A percentile compares a stretch with the other conserved stretches of the same genome.
Evolutionary conservation across 768 basidiomycete genomes (phyloP).

Genomic region (Hypsizygus marmoreus): DNA sequence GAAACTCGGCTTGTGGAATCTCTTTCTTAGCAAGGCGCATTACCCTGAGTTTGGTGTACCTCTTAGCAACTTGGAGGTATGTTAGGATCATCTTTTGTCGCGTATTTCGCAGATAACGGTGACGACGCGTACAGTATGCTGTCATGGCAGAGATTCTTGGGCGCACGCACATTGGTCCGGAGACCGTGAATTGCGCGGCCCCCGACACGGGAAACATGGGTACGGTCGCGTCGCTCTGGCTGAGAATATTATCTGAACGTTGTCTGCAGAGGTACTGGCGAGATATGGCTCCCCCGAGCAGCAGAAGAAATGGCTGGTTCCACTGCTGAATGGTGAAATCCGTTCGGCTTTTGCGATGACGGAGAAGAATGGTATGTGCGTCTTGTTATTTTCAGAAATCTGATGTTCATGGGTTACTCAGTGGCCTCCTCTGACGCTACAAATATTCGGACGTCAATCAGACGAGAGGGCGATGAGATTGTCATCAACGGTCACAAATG

Average conservation of each 20-base stretch:
- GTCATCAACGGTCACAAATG: conserved; percentile 98
- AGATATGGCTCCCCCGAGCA: conserved; percentile 91
- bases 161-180: conserved; percentile 79
- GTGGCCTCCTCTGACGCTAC: conserved; percentile 96
- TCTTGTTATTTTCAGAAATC: neutral
- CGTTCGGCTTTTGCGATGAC: conserved; percentile 98
- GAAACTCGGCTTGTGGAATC: conserved; percentile 91
- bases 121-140: conserved; percentile 64
- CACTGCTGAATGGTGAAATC: conserved; percentile 89
- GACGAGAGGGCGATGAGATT: conserved; percentile 82
- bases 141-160: conserved; percentile 98
- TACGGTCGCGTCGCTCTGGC: conserved; percentile 31
- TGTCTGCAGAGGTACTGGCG: conserved; percentile 84
- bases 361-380: conserved; percentile 73
- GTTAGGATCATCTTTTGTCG: conserved; percentile 13
- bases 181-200: conserved; percentile 91
- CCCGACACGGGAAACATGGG: conserved; percentile 99
- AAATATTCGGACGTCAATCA: conserved; percentile 88
- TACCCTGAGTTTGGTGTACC: conserved; percentile 89
- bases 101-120: neutral
- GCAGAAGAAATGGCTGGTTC: conserved; percentile 86
- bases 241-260: conserved; percentile 5
- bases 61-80: conserved; percentile 91
- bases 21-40: conserved; percentile 93
- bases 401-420: conserved; percentile 25